Conservation (phyloP, 2,329 filamentous ascomycete genomes). For the Colletotrichum simmondsii region DNA sequence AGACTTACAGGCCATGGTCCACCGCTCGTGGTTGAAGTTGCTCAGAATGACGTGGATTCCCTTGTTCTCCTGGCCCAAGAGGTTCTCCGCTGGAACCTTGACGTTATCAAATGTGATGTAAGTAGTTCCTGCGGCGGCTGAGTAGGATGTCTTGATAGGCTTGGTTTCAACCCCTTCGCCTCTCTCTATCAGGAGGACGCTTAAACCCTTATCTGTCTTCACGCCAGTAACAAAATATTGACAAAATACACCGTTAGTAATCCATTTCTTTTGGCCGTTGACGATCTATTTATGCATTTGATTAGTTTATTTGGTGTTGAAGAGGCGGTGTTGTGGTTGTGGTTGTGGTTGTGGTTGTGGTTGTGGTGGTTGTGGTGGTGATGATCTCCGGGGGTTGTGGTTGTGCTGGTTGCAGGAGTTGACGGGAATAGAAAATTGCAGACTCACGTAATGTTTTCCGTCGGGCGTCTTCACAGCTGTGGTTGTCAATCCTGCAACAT, state of each 20-base stretch:
- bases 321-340: not conserved
- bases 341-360: not conserved
- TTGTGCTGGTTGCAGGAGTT: too few species aligned
- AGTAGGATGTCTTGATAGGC: conserved; percentile 85
- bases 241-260: conserved; percentile 42
- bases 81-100: conserved; percentile 82
- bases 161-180: conserved; percentile 81
- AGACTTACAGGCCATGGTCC: conserved; percentile 75
- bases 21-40: conserved; percentile 92
- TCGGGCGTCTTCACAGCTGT: conserved; percentile 82
- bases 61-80: conserved; percentile 86
- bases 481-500: conserved; percentile 83
- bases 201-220: conserved; percentile 81
- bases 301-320: too few species aligned
- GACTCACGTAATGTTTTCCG: conserved; percentile 75
- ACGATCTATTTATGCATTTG: too few species aligned
- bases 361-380: too few species aligned
- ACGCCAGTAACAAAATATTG: conserved; percentile 77
- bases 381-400: too few species aligned
- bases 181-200: conserved; percentile 79
- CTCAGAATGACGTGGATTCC: conserved; percentile 85
- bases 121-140: conserved; percentile 79
- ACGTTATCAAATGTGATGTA: conserved; percentile 88
- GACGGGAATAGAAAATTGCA: conserved; percentile 40
- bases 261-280: conserved; percentile 89